Conservation (phyloP, 2,329 filamentous ascomycete genomes). For the Cercospora zeina region DNA sequence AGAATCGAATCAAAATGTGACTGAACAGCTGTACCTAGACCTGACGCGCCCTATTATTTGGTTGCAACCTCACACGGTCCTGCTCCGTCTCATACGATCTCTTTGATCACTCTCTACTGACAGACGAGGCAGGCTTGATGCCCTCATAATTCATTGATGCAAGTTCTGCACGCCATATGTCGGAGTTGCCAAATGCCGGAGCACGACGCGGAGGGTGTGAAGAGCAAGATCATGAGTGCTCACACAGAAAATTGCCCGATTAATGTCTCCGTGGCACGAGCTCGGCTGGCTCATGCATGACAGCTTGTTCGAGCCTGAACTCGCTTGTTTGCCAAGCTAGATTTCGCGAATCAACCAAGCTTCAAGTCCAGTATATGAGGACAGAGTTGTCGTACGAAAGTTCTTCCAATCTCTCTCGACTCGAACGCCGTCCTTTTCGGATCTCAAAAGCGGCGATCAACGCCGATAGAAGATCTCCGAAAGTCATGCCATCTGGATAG, state of each 20-base stretch:
- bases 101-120: background rate
- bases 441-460: slow-evolving; percentile 30
- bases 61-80: background rate
- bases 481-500: slow-evolving; percentile 31
- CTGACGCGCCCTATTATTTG: background rate
- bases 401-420: slow-evolving; percentile 24
- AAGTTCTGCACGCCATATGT: background rate
- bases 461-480: slow-evolving; percentile 26
- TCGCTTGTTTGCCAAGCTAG: background rate
- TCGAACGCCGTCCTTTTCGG: slow-evolving; percentile 22
- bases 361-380: slow-evolving; percentile 30
- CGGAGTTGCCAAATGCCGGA: no score
- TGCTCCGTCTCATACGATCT: background rate
- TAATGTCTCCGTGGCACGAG: background rate
- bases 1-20: background rate
- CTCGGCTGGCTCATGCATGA: background rate
- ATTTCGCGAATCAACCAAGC: background rate
- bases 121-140: background rate
- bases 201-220: no score
- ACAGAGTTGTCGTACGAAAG: slow-evolving; percentile 27
- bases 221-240: no score
- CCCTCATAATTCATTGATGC: background rate
- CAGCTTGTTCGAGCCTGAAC: background rate
- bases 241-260: background rate
- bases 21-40: background rate